These are phyloP conservation scores for Aspergillus diversus DNA, from an alignment of 495 filamentous ascomycete species.

Conservation along the genomic window DNA sequence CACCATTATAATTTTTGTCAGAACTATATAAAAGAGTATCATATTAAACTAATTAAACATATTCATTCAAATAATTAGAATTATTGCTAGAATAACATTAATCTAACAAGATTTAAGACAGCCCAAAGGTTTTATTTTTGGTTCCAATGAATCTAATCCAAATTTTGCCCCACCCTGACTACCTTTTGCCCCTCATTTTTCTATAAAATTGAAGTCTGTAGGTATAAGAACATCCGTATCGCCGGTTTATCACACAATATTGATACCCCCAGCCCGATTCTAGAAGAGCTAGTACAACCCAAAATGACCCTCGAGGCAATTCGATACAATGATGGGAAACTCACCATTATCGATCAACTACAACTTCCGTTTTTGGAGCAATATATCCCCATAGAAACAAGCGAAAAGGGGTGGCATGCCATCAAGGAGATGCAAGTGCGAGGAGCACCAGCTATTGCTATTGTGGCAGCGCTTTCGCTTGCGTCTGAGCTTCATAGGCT, in stretches of 20 bases:
- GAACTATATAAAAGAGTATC: too few relatives aligned
- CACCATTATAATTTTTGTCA: too few relatives aligned
- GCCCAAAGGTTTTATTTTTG: too few relatives aligned
- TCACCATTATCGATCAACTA: constrained; percentile 89
- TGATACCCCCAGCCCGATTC: too few relatives aligned
- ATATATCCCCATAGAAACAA: constrained; percentile 73
- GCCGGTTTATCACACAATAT: too few relatives aligned
- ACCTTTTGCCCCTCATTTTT: too few relatives aligned
- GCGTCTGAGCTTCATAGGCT: constrained; percentile 58
- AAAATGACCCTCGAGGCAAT: constrained; percentile 82
- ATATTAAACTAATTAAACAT: constrained; percentile 10
- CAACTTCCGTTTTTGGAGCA: constrained; percentile 82
- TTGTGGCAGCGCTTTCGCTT: constrained; percentile 87
- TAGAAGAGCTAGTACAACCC: not conserved
- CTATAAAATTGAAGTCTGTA: too few relatives aligned
- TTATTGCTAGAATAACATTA: not conserved
- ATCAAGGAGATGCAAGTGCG: constrained; percentile 94
- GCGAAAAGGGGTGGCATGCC: constrained; percentile 85
- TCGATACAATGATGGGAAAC: constrained; percentile 74
- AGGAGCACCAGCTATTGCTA: constrained; percentile 94
- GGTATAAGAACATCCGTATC: too few relatives aligned
- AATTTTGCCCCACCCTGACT: too few relatives aligned
- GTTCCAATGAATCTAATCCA: too few relatives aligned
- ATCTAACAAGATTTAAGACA: too few relatives aligned
- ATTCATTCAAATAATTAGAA: constrained; percentile 1